phyloP scores from a whole-genome alignment of 2,329 filamentous ascomycete genomes.

The Diaporthe amygdali region DNA sequence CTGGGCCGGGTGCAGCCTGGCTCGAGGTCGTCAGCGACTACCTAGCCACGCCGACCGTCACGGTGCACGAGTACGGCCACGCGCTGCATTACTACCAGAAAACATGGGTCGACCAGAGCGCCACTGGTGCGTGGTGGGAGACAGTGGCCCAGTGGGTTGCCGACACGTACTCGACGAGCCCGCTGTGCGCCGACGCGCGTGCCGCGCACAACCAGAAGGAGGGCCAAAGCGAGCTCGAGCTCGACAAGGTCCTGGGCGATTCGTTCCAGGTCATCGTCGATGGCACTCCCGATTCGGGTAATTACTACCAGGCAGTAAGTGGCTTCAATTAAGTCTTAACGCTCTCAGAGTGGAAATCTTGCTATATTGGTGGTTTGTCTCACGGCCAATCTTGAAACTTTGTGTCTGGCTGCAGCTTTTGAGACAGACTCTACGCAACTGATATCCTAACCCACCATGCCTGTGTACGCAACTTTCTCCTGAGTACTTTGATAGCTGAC shows the following conservation, averaged over 20 bases:
- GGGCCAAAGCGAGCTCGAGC: neutral
- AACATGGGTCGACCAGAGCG: neutral
- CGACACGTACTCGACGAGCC: neutral
- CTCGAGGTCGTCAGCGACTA: conserved; percentile 1
- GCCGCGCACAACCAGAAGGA: neutral
- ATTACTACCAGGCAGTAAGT: conserved; percentile 9
- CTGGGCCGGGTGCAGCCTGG: neutral
- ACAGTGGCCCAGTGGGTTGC: neutral
- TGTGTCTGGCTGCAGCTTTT: too few relatives aligned
- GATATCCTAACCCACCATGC: too few relatives aligned
- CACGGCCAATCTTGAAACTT: too few relatives aligned
- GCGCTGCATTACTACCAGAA: conserved; percentile 4
- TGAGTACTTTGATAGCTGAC: neutral
- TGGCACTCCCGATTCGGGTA: neutral
- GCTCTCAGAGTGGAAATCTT: too few relatives aligned
- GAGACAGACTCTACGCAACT: too few relatives aligned
- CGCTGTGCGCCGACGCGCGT: neutral
- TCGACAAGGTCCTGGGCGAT: neutral
- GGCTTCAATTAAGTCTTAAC: too few relatives aligned
- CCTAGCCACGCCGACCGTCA: neutral
- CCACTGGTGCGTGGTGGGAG: conserved; percentile 1
- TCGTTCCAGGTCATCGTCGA: conserved; percentile 5
- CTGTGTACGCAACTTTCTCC: too few relatives aligned
- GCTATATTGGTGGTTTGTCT: too few relatives aligned
- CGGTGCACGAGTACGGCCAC: conserved; percentile 1